phyloP scores from a whole-genome alignment of 169 alveolate genomes.

The Cardiosporidium cionae region DNA sequence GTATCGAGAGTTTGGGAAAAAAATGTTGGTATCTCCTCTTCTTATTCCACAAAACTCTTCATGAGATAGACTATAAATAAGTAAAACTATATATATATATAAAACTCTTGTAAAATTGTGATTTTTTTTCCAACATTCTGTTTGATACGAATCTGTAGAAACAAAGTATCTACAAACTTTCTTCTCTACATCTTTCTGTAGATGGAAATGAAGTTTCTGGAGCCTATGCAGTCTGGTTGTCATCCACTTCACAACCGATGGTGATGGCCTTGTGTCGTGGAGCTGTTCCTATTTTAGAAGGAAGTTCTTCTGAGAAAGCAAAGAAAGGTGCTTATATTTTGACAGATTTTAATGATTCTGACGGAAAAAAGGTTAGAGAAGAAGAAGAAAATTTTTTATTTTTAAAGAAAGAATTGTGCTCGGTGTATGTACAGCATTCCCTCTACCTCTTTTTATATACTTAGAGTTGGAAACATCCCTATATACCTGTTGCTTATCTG shows the following conservation, averaged over 20 bases:
- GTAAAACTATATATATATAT: too few species aligned
- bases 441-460: neutral
- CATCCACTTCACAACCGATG: constrained; percentile 23
- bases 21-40: too few species aligned
- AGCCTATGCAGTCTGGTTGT: constrained; percentile 31
- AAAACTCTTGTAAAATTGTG: too few species aligned
- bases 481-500: neutral
- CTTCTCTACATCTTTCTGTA: neutral
- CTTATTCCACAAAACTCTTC: too few species aligned
- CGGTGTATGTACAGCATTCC: neutral
- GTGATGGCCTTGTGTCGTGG: constrained; percentile 33
- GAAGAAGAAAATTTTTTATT: too few species aligned
- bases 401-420: neutral
- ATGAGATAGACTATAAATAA: too few species aligned
- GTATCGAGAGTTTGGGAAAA: too few species aligned
- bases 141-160: too few species aligned
- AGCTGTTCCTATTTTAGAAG: constrained; percentile 43
- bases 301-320: constrained; percentile 41
- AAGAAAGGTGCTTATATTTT: constrained; percentile 57
- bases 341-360: constrained; percentile 31
- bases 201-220: constrained; percentile 38
- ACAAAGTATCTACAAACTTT: too few species aligned
- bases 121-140: too few species aligned
- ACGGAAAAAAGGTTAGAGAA: constrained; percentile 10
- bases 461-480: neutral